Base-by-base conservation (phyloP, 1,139 yeast species). In the Yamadazyma atlantica region DNA sequence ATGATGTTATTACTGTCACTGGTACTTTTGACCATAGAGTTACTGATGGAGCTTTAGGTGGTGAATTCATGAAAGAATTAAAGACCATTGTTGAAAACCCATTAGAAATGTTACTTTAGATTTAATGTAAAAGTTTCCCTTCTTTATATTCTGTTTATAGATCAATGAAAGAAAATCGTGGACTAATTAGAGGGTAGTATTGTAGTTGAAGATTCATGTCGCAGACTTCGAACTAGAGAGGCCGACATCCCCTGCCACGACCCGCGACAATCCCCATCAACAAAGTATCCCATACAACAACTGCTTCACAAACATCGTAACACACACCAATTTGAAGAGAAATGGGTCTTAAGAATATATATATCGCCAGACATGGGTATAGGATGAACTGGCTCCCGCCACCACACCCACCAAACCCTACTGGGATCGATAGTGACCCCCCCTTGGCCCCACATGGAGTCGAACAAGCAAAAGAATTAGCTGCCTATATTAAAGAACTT, bases 21-120 rank as follows among this genome's bases (percentile, higher is more conserved):
- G 97, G 96, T 69, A 87, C 97, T 40, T 92, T 92, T 60, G 99
- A 92, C 71, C 99, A 92, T 75, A 86, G 97, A 75, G 85, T 85
- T 44, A 82, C 90, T 48, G 99, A 92, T 61, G 99, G 99, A 58
- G 97, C 97, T 41, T 82, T 85, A 55, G 98, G 96, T 57, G 98
- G 95, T 64, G 97, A 92, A 58, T 94, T 80, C 79, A 87, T 92
- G 75, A 87, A 80, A 69, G 96, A 89, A 53, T 78, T 92, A 69
- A 92, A 92, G 81, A 78, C 78, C 58, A 82, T 88, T 53, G 67
- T 92, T 52, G 99, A 92, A 75, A 90, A 92, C 75, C 99, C 99
- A 58, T 78, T 92, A 64, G 96, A 90, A 70, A 72, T 92, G 69
- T 71, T 94, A 68, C 74, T 94, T 65, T 92, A 80, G 53, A 21